Evolutionary conservation across 2,329 filamentous ascomycete genomes (phyloP).

Genomic region (Aspergillus quadrilineatus): DNA sequence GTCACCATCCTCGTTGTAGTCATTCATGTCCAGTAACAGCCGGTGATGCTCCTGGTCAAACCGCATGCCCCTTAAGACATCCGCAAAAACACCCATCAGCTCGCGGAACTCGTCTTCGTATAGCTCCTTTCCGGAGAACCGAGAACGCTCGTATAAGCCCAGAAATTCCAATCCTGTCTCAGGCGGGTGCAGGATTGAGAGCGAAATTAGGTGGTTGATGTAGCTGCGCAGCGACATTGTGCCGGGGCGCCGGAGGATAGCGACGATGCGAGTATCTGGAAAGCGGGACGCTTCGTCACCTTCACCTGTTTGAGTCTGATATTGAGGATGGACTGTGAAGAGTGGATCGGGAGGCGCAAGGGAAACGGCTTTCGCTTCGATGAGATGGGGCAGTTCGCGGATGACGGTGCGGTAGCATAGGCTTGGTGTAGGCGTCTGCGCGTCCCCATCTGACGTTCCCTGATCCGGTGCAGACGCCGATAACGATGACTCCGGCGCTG

Average conservation of each 20-base stretch:
- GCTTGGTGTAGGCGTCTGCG: slow-evolving; percentile 56
- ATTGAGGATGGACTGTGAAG: slow-evolving; percentile 31
- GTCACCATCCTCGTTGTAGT: background rate
- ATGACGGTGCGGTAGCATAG: slow-evolving; percentile 83
- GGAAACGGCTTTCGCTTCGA: slow-evolving; percentile 90
- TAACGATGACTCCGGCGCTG: slow-evolving; percentile 66
- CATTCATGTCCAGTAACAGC: slow-evolving; percentile 23
- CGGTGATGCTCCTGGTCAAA: slow-evolving; percentile 56
- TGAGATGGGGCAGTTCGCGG: slow-evolving; percentile 79
- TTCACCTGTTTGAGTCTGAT: slow-evolving; percentile 21
- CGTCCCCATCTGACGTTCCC: background rate
- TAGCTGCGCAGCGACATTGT: slow-evolving; percentile 79
- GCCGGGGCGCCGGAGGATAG: slow-evolving; percentile 67
- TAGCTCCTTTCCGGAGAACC: slow-evolving; percentile 72
- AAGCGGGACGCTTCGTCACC: slow-evolving; percentile 22
- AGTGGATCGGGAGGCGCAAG: slow-evolving; percentile 64
- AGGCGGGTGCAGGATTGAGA: slow-evolving; percentile 62
- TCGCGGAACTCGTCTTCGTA: slow-evolving; percentile 69
- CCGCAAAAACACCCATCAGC: slow-evolving; percentile 82
- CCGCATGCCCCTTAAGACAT: slow-evolving; percentile 73
- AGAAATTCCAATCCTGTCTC: slow-evolving; percentile 63
- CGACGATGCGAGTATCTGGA: slow-evolving; percentile 67
- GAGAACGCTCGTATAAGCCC: slow-evolving; percentile 74
- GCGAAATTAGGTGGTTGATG: slow-evolving; percentile 64
- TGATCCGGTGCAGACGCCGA: slow-evolving; percentile 43